Evolutionary conservation across 352 stramenopile species (phyloP), one percentile per base, ranked within the genome.

Genomic region (Pythium rhizo-oryzae): DNA sequence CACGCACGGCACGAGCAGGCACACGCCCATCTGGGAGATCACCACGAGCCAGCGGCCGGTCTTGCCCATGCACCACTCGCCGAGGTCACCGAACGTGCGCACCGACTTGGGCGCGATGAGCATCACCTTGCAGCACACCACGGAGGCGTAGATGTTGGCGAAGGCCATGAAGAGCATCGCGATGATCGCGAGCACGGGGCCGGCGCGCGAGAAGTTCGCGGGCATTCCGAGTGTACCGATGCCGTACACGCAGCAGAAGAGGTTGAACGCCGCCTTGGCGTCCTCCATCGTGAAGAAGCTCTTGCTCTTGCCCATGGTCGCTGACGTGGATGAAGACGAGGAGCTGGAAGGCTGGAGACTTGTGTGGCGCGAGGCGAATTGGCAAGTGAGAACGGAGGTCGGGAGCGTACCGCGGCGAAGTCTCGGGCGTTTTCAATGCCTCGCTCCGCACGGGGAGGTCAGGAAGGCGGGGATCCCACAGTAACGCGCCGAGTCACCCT

Each of bases 191-290:
- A 84, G 75, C 9, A 54, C 47, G 1, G 80, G 80, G 16, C 80
- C 80, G 30, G 81, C 78, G 9, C 81, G 82, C 2, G 82, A 75
- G 56, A 86, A 91, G 66, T 91, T 91, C 25, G 70, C 79, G 0
- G 82, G 80, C 78, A 91, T 87, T 47, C 82, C 80, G 43, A 91
- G 78, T 16, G 82, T 89, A 24, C 82, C 82, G 39, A 91, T 81
- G 35, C 82, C 82, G 62, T 81, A 90, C 55, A 90, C 81, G 28
- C 74, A 81, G 67, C 81, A 90, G 66, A 83, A 83, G 65, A 88
- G 76, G 59, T 82, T 86, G 69, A 85, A 85, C 11, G 76, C 63
- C 8, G 69, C 70, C 65, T 88, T 90, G 56, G 68, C 56, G 65
- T 90, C 81, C 69, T 90, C 81, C n/a, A 58, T n/a, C 12, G 79